A percentile compares a stretch with the other conserved stretches of the same genome.
phyloP scores from a whole-genome alignment of 2,329 filamentous ascomycete species.

The Trichophyton benhamiae region DNA sequence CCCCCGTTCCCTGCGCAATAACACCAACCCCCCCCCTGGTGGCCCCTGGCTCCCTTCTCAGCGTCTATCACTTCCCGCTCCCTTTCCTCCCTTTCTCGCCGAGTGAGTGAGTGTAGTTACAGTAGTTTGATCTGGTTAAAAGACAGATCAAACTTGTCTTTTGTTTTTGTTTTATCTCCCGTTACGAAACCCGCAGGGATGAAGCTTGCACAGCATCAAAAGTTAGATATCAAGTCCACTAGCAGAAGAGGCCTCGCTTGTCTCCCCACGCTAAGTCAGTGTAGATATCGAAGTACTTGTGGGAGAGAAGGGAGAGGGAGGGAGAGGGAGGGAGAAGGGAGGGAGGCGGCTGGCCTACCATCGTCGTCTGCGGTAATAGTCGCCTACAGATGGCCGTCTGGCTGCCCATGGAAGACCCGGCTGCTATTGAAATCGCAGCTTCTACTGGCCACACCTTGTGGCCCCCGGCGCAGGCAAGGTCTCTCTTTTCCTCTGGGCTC shows the following conservation, averaged over 20 bases:
- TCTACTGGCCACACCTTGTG: not conserved
- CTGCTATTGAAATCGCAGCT: not conserved
- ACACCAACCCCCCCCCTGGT: too few species aligned
- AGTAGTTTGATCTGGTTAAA: too few species aligned
- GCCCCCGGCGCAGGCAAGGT: not conserved
- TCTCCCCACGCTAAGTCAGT: not conserved
- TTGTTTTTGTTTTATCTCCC: not conserved
- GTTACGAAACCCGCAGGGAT: not conserved
- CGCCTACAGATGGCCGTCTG: not conserved
- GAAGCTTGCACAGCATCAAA: not conserved
- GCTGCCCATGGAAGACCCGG: not conserved
- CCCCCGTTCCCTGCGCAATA: not conserved
- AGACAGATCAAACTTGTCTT: too few species aligned
- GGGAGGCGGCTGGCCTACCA: not conserved
- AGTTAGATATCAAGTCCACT: too few species aligned
- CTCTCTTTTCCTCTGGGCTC: not conserved
- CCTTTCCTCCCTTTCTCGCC: not conserved
- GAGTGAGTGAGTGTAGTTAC: too few species aligned
- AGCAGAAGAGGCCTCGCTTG: too few species aligned
- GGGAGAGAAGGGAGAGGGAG: too few species aligned
- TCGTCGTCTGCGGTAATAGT: not conserved
- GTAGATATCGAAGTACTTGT: too few species aligned
- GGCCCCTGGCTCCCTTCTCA: not conserved
- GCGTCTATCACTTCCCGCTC: not conserved
- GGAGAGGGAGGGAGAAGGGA: too few species aligned